phyloP scores from a whole-genome alignment of 2,329 filamentous ascomycete genomes.

The Tolypocladium ophioglossoides region DNA sequence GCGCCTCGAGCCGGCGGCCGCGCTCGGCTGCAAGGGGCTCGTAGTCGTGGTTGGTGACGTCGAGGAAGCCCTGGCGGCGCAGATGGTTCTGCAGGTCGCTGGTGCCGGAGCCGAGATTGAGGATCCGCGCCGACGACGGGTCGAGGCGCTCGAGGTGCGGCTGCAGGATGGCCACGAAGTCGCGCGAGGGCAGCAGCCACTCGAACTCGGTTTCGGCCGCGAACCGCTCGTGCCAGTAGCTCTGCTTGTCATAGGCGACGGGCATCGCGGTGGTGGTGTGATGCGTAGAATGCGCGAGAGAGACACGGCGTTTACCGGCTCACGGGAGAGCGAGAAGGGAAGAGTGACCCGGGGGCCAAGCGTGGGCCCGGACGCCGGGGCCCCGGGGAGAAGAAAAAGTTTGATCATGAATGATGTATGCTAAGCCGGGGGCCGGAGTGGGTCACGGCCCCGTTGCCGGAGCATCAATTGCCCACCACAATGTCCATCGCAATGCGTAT shows the following conservation, averaged over 20 bases:
- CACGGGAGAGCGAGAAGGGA: background rate
- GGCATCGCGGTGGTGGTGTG: slow-evolving; percentile 10
- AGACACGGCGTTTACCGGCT: background rate
- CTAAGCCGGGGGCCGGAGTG: background rate
- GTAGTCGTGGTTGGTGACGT: slow-evolving; percentile 39
- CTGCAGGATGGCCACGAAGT: slow-evolving; percentile 28
- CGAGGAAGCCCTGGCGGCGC: slow-evolving; percentile 27
- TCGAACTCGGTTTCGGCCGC: slow-evolving; percentile 32
- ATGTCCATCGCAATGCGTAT: background rate
- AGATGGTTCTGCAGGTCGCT: slow-evolving; percentile 38
- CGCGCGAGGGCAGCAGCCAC: slow-evolving; percentile 32
- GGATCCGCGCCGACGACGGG: slow-evolving; percentile 19
- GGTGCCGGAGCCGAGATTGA: slow-evolving; percentile 38
- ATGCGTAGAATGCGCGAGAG: no score
- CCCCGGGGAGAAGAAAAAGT: background rate
- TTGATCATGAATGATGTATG: background rate
- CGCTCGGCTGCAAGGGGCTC: slow-evolving; percentile 35
- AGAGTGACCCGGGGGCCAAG: background rate
- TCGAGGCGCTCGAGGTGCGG: slow-evolving; percentile 22
- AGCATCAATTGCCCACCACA: background rate
- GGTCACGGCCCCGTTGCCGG: background rate
- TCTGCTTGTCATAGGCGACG: slow-evolving; percentile 35
- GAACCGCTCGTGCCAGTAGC: slow-evolving; percentile 39
- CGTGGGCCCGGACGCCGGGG: background rate
- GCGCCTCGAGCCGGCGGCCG: slow-evolving; percentile 27